Base-by-base conservation (phyloP, 2,329 filamentous ascomycete species). In the Helminthosporium solani region DNA sequence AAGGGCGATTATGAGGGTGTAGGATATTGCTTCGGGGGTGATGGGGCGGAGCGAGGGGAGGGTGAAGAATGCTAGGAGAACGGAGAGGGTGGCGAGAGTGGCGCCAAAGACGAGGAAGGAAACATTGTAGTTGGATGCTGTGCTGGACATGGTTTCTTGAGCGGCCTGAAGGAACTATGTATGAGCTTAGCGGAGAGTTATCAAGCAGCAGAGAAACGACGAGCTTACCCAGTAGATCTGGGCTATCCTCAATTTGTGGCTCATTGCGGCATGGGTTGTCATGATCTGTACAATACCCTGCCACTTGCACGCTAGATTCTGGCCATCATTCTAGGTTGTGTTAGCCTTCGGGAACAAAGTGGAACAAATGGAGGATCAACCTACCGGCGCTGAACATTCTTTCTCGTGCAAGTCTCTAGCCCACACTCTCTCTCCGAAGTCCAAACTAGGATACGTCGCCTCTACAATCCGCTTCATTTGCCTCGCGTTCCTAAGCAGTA, bases 101-200 rank as follows among this genome's bases (percentile, higher is more conserved):
- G 74, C 71, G 2, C 80, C 80, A 9, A 61, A 43, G 23, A 74
- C 56, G 39, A 95, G 78, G 41, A 79, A 82, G 1, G 77, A 63
- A 52, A 95, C 76, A 63, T 95, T 80, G 67, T 99, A 99, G 65
- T 96, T 95, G 68, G 90, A 96, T 3, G 94, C 91, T 66, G 94
- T 90, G 60, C 84, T 86, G 59, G 89, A 95, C 80, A 99, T 88
- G 14, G 90, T 73, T 18, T 81, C 77, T 67, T 97, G 94, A 1
- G 90, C 87, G 45, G 77, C 74, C 41, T 76, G 79, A 40, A 90
- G 79, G 77, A 94, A 95, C 68, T 71, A 21, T 1, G 5, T 9
- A 8, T 25, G 8, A 35, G 23, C 31, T 63, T 25, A 63, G 53
- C 28, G 6, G 8, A 31, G 2, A 40, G 14, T 9, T 3, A 15